Evolutionary conservation across 805 yeast genomes (phyloP), one percentile per base, ranked within the genome.

Genomic region (Metschnikowia gelsemii): DNA sequence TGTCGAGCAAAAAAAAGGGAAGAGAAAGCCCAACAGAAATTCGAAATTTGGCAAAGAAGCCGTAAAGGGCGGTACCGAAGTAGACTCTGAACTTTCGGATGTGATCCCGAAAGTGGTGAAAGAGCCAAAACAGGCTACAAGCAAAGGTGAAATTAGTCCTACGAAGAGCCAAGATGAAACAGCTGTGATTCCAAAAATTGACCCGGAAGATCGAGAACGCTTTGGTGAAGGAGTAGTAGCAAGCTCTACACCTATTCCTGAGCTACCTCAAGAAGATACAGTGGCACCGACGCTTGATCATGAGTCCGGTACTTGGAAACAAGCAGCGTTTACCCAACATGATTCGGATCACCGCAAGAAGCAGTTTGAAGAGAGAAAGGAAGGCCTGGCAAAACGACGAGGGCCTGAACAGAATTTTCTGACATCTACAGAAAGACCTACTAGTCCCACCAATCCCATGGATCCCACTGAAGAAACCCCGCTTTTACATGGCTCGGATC

Each of bases 401-500:
- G 26, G 4, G n/a, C n/a, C n/a, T n/a, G n/a, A n/a, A n/a, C n/a
- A n/a, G n/a, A n/a, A n/a, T n/a, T n/a, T n/a, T n/a, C n/a, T n/a
- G 12, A 11, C 26, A 23, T 23, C 26, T 8, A 26, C 29, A 26
- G 14, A n/a, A 26, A 5, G n/a, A 4, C 29, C 29, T 11, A 23
- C 26, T 23, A 23, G 14, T 8, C 17, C 32, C 20, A 16, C 11
- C n/a, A n/a, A n/a, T n/a, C n/a, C n/a, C n/a, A n/a, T n/a, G n/a
- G n/a, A n/a, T 29, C 31, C 38, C 5, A 20, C 40, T 5, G 40
- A 37, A 18, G 28, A 22, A 14, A 30, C 40, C 12, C 44, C 40
- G 3, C 44, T 41, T 31, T 26, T 41, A 19, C 40, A 1, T 9
- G 36, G 30, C 7, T 8, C 45, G 5, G 47, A 44, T 20, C 23